Conservation (phyloP, 2,329 filamentous ascomycete genomes). For the Arthrobotrys sphaeroides region DNA sequence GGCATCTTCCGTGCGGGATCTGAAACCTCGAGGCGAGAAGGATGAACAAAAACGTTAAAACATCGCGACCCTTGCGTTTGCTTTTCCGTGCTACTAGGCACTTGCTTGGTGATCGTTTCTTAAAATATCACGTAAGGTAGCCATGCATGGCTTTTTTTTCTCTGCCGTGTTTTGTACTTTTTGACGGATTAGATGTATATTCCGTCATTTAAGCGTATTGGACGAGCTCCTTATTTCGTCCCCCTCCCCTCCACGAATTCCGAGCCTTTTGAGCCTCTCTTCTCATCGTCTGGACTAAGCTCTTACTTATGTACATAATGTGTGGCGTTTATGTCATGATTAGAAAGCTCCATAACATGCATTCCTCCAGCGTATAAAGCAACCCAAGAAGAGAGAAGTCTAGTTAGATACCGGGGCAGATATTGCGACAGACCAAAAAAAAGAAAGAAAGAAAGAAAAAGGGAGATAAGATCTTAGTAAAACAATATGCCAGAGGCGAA, state of each 20-base stretch:
- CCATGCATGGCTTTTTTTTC: not conserved
- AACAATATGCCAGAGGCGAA: too few species aligned
- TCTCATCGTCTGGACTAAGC: not conserved
- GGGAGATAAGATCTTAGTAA: too few species aligned
- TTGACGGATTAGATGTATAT: conserved; percentile 3
- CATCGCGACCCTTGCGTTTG: not conserved
- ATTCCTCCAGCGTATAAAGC: not conserved
- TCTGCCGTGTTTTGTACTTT: not conserved
- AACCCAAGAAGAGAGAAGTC: not conserved
- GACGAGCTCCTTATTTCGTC: not conserved
- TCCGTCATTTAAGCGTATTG: conserved; percentile 5
- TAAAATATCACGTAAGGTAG: not conserved
- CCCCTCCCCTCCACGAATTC: not conserved
- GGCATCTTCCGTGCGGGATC: not conserved
- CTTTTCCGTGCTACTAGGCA: too few species aligned
- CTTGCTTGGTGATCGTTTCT: too few species aligned
- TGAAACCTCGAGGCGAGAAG: not conserved
- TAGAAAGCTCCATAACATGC: conserved; percentile 5
- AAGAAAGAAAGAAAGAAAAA: too few species aligned
- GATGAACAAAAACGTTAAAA: not conserved
- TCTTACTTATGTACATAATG: not conserved
- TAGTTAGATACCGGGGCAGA: too few species aligned
- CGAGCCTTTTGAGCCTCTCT: not conserved
- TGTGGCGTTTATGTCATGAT: conserved; percentile 20
- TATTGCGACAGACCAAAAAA: too few species aligned